phyloP scores from a whole-genome alignment of 768 basidiomycete species.

The Epithele typhae region DNA sequence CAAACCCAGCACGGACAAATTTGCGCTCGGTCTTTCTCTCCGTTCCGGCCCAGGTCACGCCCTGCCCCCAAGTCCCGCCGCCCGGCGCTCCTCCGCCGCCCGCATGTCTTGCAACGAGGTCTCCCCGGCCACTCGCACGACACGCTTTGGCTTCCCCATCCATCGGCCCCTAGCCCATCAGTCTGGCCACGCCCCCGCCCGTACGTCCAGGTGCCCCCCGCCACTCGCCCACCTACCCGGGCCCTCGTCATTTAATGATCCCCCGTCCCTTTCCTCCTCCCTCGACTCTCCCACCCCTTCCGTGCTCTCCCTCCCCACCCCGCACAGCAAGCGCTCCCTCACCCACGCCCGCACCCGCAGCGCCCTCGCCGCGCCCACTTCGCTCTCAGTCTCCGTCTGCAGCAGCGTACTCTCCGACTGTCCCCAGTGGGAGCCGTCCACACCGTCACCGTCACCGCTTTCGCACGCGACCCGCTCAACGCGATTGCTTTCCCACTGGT shows the following conservation, averaged over 20 bases:
- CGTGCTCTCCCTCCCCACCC: conserved; percentile 14
- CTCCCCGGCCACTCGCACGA: conserved; percentile 11
- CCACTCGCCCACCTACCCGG: conserved; percentile 14
- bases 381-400: conserved; percentile 13
- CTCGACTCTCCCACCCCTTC: conserved; percentile 17
- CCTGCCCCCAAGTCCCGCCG: conserved; percentile 11
- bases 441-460: conserved; percentile 19
- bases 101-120: conserved; percentile 15
- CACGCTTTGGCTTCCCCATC: not conserved
- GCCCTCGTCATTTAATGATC: conserved; percentile 14
- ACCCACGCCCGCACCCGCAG: conserved; percentile 2
- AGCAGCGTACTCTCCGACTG: conserved; percentile 6
- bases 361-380: conserved; percentile 15
- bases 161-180: too few species aligned
- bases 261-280: conserved; percentile 20
- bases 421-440: conserved; percentile 15
- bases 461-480: conserved; percentile 13
- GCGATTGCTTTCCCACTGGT: conserved; percentile 15
- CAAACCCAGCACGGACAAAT: conserved; percentile 7
- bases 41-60: conserved; percentile 8
- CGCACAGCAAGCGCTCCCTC: conserved; percentile 12
- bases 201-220: too few species aligned
- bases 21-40: conserved; percentile 10
- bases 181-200: conserved; percentile 18
- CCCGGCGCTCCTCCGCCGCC: conserved; percentile 19